Conservation (phyloP, 495 filamentous ascomycete species). For the Parmelia sp. region DNA sequence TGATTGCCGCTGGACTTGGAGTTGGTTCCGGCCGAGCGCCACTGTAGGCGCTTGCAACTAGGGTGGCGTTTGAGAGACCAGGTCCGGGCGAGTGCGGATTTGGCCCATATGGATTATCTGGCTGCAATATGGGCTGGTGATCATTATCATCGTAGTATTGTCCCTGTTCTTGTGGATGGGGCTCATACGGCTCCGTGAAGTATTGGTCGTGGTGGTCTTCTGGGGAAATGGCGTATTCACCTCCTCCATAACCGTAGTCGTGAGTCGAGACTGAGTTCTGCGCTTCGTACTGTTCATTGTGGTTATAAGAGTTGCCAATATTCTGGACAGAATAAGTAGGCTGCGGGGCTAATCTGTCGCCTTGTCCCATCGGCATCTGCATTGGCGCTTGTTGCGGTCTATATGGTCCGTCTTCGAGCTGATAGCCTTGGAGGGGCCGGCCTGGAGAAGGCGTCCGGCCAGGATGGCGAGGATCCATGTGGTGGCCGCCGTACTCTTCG, state of each 20-base stretch:
- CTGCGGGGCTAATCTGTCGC: conserved; percentile 63
- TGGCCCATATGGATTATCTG: conserved; percentile 51
- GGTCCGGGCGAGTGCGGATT: conserved; percentile 46
- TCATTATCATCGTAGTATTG: conserved; percentile 52
- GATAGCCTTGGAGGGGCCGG: conserved; percentile 59
- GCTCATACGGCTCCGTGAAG: conserved; percentile 75
- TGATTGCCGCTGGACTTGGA: conserved; percentile 62
- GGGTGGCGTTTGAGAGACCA: conserved; percentile 34
- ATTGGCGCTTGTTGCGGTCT: conserved; percentile 44
- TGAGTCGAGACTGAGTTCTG: conserved; percentile 38
- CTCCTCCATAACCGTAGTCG: conserved; percentile 39
- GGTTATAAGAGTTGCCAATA: conserved; percentile 61
- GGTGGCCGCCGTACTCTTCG: conserved; percentile 58
- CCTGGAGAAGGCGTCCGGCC: conserved; percentile 51
- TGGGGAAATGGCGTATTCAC: conserved; percentile 71
- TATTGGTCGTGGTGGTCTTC: conserved; percentile 82
- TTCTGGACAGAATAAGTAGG: conserved; percentile 84
- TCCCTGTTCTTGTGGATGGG: conserved; percentile 48
- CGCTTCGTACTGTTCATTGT: conserved; percentile 59
- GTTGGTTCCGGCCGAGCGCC: conserved; percentile 39
- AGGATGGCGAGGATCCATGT: conserved; percentile 49
- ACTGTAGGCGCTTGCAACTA: too few relatives aligned
- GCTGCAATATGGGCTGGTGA: conserved; percentile 53
- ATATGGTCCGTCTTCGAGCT: conserved; percentile 64
- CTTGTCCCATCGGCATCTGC: conserved; percentile 62